Evolutionary conservation across 2,329 filamentous ascomycete species (phyloP), one percentile per base, ranked within the genome.

Genomic region (Neopestalotiopsis rosae): DNA sequence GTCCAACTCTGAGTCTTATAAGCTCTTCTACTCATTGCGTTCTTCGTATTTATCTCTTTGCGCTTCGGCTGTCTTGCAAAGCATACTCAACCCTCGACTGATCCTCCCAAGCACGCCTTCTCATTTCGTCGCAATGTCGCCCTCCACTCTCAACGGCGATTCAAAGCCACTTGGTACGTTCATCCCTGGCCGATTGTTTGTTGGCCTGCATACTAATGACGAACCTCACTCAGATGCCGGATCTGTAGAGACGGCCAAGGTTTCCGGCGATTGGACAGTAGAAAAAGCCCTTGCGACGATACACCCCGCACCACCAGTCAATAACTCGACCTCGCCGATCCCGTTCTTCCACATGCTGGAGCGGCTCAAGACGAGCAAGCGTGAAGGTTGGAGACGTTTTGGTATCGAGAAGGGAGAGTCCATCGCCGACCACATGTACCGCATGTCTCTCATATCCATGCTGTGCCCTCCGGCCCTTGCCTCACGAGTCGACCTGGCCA

Each of bases 341-440:
- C 89, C 94, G 42, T 98, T 98, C 85, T 97, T 99, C 82, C 96
- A 99, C 84, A 87, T 98, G 70, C 89, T 99, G 71, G 93, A 97
- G 81, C 92, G 93, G 64, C 88, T 99, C 68, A 99, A 99, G 88
- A 98, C 95, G 7, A 97, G 93, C 71, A 97, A 97, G 81, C 92
- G 96, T 70, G 96, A 98, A 82, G 96, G 96, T 72, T 99, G 96
- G 96, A 89, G 93, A 68, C 90, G 96, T 49, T 98, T 98, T 79
- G 90, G 90, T 52, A 94, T 99, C 74, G 74, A 82, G 1, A 90
- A 87, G 69, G 92, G 94, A 79, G 96, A 99, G 81, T 97, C 94
- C 1, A 98, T 99, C 78, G 89, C 94, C 67, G 96, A 99, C 83
- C 96, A 99, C 87, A 99, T 99, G 96, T 99, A 98, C 83, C 94